Percentiles rank a stretch among this genome's conserved stretches.
These are phyloP conservation scores for Calonectria hawksworthii DNA, from an alignment of 2,329 filamentous ascomycete species.

Conservation along the genomic window DNA sequence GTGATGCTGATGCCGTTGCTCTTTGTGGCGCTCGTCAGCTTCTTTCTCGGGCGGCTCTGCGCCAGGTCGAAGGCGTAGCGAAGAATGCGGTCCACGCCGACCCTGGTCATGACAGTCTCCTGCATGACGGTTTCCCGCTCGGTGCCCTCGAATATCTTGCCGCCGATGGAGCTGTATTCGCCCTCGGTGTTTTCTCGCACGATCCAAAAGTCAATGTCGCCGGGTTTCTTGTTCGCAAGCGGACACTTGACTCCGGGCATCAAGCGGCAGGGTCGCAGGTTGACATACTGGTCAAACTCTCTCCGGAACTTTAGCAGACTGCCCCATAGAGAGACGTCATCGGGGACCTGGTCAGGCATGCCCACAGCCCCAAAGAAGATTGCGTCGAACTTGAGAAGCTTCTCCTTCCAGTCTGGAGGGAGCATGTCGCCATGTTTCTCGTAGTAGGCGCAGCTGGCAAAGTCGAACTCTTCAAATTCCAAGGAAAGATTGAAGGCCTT, in stretches of 20 bases:
- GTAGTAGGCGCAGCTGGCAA: constrained; percentile 75
- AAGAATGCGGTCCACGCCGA: constrained; percentile 72
- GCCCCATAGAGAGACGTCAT: constrained; percentile 77
- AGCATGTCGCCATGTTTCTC: constrained; percentile 58
- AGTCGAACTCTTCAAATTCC: constrained; percentile 73
- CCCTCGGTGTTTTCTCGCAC: constrained; percentile 78
- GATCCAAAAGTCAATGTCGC: constrained; percentile 77
- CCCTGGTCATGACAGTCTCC: constrained; percentile 73
- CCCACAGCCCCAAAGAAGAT: constrained; percentile 79
- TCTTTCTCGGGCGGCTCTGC: constrained; percentile 67
- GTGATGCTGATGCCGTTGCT: constrained; percentile 76
- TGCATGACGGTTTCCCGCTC: constrained; percentile 74
- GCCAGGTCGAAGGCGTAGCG: constrained; percentile 76
- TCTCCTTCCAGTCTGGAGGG: constrained; percentile 62
- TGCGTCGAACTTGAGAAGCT: constrained; percentile 71
- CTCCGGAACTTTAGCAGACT: constrained; percentile 77
- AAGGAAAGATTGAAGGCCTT: constrained; percentile 66
- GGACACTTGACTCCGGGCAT: constrained; percentile 73
- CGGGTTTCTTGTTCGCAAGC: constrained; percentile 64
- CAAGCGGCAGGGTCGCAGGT: constrained; percentile 74
- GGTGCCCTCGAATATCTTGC: constrained; percentile 70
- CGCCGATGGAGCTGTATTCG: constrained; percentile 76
- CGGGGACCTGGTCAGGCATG: constrained; percentile 67
- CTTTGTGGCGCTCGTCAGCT: constrained; percentile 76
- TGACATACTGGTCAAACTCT: constrained; percentile 77